Evolutionary conservation across 257 asterid species (phyloP).

Genomic region (Solanum chmielewskii): DNA sequence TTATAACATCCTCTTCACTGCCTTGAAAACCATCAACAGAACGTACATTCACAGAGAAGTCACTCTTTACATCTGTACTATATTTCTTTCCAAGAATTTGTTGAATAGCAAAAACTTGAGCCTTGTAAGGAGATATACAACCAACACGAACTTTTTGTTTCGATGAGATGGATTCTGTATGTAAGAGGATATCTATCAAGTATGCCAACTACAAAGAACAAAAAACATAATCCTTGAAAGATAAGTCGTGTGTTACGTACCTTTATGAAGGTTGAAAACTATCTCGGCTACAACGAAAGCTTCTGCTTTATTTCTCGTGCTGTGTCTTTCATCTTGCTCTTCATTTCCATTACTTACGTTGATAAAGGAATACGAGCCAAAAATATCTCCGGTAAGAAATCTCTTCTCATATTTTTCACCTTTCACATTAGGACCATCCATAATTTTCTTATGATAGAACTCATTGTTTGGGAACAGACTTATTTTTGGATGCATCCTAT

Average conservation of each 20-base stretch:
- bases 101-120: constrained; percentile 53
- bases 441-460: constrained; percentile 28
- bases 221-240: not conserved
- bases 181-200: not conserved
- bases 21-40: constrained; percentile 88
- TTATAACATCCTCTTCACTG: constrained; percentile 65
- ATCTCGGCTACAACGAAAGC: constrained; percentile 39
- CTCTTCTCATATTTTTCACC: constrained; percentile 1
- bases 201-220: not conserved
- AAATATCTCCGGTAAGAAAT: constrained; percentile 26
- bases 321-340: constrained; percentile 19
- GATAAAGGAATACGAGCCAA: constrained; percentile 57
- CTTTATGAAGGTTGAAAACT: constrained; percentile 35
- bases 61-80: constrained; percentile 30
- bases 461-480: constrained; percentile 39
- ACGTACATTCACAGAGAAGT: constrained; percentile 52
- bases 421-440: constrained; percentile 34
- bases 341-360: constrained; percentile 38
- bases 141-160: constrained; percentile 48
- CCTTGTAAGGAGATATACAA: constrained; percentile 77
- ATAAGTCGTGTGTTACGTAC: constrained; percentile 5
- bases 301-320: constrained; percentile 42
- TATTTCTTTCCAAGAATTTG: constrained; percentile 39
- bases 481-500: constrained; percentile 53
- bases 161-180: constrained; percentile 23